These are phyloP conservation scores for Cucumis cinereus DNA, from an alignment of 306 rosid species.

Conservation along the genomic window DNA sequence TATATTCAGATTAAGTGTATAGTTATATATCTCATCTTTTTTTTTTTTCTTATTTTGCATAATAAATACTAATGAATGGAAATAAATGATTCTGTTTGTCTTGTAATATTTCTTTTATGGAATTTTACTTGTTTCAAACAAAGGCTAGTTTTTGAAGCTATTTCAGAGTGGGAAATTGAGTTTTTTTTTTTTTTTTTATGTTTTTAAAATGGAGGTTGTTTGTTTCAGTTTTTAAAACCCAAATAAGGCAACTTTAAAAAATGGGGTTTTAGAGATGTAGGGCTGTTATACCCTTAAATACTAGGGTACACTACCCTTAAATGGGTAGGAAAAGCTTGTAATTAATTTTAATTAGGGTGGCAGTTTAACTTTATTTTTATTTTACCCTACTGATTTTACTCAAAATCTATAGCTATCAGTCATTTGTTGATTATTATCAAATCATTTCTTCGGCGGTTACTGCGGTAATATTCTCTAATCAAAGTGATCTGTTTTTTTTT, in stretches of 20 bases:
- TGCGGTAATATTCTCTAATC: conserved; percentile 14
- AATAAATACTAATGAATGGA: background rate
- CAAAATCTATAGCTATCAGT: conserved; percentile 37
- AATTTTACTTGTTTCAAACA: background rate
- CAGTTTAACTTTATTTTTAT: conserved; percentile 10
- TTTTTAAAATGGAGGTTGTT: background rate
- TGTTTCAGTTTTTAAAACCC: background rate
- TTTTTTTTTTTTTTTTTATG: background rate
- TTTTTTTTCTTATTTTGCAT: background rate
- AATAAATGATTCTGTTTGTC: background rate
- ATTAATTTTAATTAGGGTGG: conserved; percentile 22
- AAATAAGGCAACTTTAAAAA: background rate
- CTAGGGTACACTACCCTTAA: background rate
- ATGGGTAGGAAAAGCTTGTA: background rate
- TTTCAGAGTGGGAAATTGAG: background rate
- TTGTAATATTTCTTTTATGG: too few relatives aligned
- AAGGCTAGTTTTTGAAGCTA: background rate
- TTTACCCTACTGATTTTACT: conserved; percentile 22
- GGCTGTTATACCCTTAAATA: conserved; percentile 1
- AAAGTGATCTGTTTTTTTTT: background rate
- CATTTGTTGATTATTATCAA: conserved; percentile 19
- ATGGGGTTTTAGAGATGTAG: background rate
- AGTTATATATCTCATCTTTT: too few relatives aligned
- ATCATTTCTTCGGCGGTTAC: conserved; percentile 48
- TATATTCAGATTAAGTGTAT: background rate